phyloP scores from a whole-genome alignment of 2,329 filamentous ascomycete species.

The Sporothrix inflata region DNA sequence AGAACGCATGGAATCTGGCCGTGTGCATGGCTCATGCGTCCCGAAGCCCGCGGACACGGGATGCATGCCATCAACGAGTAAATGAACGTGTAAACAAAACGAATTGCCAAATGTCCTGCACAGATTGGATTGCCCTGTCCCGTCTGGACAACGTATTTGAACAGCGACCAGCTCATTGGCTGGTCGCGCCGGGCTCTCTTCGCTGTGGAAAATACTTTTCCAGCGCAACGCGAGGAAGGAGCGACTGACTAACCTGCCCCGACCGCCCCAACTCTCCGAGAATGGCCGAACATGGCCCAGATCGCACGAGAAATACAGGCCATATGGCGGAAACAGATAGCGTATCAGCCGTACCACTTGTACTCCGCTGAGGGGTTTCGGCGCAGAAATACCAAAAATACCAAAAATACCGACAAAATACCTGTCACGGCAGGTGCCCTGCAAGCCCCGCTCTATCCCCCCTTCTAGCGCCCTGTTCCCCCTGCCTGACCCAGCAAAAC shows the following conservation, averaged over 20 bases:
- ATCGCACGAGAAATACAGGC: background rate
- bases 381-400: background rate
- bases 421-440: background rate
- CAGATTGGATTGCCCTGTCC: background rate
- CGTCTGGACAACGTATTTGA: constrained; percentile 14
- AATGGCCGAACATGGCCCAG: constrained; percentile 13
- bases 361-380: background rate
- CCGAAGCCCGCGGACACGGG: background rate
- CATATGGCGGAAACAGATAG: constrained; percentile 15
- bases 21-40: background rate
- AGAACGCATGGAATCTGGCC: background rate
- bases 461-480: background rate
- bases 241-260: background rate
- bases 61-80: constrained; percentile 1
- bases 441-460: background rate
- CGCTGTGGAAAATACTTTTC: background rate
- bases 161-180: constrained; percentile 21
- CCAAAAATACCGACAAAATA: background rate
- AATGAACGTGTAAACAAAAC: constrained; percentile 1
- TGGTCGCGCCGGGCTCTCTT: background rate
- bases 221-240: background rate
- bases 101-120: constrained; percentile 6
- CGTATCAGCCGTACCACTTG: background rate
- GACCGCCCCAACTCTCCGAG: constrained; percentile 11
- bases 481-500: background rate